phyloP scores from a whole-genome alignment of 306 rosid species.

The Leucaena leucocephala region DNA sequence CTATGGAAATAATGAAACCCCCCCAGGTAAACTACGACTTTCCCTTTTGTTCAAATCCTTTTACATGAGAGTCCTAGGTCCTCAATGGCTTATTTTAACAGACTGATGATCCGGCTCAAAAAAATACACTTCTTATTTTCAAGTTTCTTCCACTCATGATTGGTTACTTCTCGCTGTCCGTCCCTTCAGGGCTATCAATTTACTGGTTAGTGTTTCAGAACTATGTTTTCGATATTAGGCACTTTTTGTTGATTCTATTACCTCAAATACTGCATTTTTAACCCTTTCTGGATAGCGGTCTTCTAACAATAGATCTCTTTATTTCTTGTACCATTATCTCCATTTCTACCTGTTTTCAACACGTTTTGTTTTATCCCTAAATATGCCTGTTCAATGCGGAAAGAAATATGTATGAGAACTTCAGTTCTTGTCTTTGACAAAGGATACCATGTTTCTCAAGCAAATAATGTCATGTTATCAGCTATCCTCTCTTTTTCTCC shows the following conservation, averaged over 20 bases:
- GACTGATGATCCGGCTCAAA: conserved; percentile 93
- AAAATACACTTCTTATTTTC: conserved; percentile 83
- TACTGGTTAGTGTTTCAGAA: conserved; percentile 82
- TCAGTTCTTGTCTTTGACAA: conserved; percentile 19
- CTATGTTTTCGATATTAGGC: conserved; percentile 1
- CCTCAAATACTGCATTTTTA: conserved; percentile 9
- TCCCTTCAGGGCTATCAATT: conserved; percentile 96
- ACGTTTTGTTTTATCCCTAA: background rate
- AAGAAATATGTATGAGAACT: conserved; percentile 7
- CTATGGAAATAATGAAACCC: conserved; percentile 99
- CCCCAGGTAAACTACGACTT: conserved; percentile 69
- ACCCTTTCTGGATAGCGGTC: conserved; percentile 8
- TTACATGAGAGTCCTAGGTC: conserved; percentile 35
- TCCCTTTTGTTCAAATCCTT: conserved; percentile 32
- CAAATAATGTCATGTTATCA: background rate
- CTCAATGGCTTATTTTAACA: conserved; percentile 56
- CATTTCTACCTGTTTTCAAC: conserved; percentile 6
- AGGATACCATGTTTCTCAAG: conserved; percentile 19
- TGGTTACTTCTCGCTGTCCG: conserved; percentile 96
- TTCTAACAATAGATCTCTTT: conserved; percentile 10
- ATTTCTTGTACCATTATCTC: background rate
- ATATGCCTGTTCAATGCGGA: conserved; percentile 20
- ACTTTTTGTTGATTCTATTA: conserved; percentile 6
- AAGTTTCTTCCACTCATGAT: conserved; percentile 99
- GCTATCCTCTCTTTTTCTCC: background rate